Percentiles rank a stretch among this genome's conserved stretches.
Conservation (phyloP, 225 moss, liverwort and hornwort genomes). For the Pseudoscleropodium purum region DNA sequence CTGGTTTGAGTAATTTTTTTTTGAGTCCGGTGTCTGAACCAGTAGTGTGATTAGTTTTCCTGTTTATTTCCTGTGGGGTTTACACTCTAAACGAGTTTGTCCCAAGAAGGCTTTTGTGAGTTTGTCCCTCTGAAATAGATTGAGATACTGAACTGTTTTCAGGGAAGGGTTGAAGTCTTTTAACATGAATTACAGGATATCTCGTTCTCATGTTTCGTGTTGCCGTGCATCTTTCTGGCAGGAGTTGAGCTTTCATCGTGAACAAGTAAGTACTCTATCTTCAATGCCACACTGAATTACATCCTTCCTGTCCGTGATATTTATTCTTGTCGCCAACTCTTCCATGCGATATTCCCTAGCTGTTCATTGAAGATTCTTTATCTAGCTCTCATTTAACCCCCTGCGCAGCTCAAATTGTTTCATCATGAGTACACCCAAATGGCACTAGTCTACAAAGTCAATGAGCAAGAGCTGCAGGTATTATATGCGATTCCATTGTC, state of each 20-base stretch:
- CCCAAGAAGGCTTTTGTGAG: neutral
- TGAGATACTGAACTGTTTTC: neutral
- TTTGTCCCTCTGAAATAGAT: neutral
- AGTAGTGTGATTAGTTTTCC: neutral
- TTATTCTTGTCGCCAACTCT: neutral
- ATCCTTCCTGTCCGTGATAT: neutral
- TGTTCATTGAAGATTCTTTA: neutral
- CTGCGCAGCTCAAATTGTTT: conserved; percentile 36
- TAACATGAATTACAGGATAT: neutral
- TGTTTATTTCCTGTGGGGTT: neutral
- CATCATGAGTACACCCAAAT: conserved; percentile 51
- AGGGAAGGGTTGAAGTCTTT: neutral
- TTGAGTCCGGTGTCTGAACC: neutral
- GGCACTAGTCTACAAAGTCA: conserved; percentile 35
- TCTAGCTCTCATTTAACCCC: neutral
- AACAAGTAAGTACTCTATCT: conserved; percentile 29
- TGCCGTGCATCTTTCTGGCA: conserved; percentile 5
- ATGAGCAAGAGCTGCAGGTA: conserved; percentile 58
- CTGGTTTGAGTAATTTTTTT: neutral
- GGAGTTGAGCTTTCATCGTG: conserved; percentile 31
- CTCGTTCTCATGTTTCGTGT: conserved; percentile 1
- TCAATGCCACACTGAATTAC: neutral
- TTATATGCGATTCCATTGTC: neutral
- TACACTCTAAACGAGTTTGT: neutral
- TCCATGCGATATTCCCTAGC: neutral